Evolutionary conservation across 768 basidiomycete species (phyloP).

Genomic region (Panus rudis): DNA sequence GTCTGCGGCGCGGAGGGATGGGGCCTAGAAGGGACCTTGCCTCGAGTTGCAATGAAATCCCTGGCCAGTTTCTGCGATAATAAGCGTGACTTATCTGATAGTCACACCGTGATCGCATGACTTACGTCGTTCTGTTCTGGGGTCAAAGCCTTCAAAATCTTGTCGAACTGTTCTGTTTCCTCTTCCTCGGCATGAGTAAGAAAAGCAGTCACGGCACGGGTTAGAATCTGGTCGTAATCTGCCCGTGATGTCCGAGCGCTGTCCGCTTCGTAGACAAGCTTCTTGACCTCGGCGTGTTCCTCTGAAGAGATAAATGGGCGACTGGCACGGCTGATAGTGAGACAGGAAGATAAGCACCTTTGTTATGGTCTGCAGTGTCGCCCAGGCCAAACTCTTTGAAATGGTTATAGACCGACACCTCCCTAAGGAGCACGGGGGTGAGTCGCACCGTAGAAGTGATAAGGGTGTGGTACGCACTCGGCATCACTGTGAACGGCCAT

Average conservation of each 20-base stretch:
- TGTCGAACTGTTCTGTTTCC: conserved; percentile 15
- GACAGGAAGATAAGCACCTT: conserved; percentile 5
- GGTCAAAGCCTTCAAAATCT: conserved; percentile 7
- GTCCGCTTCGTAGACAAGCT: conserved; percentile 13
- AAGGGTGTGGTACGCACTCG: neutral
- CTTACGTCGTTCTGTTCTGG: conserved; percentile 18
- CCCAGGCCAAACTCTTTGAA: conserved; percentile 11
- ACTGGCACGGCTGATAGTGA: neutral
- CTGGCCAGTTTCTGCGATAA: conserved; percentile 10
- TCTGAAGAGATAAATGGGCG: neutral
- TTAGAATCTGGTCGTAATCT: conserved; percentile 13
- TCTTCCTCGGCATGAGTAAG: conserved; percentile 18
- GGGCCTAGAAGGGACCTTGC: conserved; percentile 14
- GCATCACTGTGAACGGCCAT: conserved; percentile 12
- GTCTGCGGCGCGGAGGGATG: conserved; percentile 18
- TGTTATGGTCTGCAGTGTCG: conserved; percentile 15
- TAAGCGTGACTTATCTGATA: neutral
- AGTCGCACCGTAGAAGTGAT: neutral
- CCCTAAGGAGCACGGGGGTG: neutral
- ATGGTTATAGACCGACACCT: conserved; percentile 17
- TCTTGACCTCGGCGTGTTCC: conserved; percentile 17
- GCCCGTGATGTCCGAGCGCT: conserved; percentile 4
- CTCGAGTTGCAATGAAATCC: conserved; percentile 16
- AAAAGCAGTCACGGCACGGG: conserved; percentile 14
- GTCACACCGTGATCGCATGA: neutral